Percentiles rank a stretch among this genome's conserved stretches.
Conservation (phyloP, 73 alveolate genomes). For the Tetrahymena thermophila region DNA sequence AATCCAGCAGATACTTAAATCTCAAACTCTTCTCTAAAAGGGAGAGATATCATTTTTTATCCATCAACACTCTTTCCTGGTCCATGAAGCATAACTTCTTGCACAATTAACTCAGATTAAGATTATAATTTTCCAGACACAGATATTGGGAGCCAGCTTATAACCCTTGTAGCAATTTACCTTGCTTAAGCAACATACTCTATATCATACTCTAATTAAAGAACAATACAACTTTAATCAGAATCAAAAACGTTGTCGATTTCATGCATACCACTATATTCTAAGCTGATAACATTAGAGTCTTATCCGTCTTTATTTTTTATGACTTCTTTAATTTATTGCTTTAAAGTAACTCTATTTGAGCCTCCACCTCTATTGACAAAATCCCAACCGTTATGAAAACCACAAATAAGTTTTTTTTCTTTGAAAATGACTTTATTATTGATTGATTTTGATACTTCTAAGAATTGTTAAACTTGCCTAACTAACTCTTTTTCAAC, state of each 20-base stretch:
- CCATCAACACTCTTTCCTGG: constrained; percentile 4
- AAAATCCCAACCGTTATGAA: background rate
- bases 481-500: background rate
- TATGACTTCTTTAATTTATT: background rate
- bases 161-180: background rate
- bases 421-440: background rate
- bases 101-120: background rate
- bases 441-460: background rate
- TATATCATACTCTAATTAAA: background rate
- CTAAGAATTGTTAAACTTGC: background rate
- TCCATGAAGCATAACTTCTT: background rate
- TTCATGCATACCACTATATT: constrained; percentile 1
- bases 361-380: background rate
- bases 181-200: background rate
- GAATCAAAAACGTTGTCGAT: background rate
- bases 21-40: background rate
- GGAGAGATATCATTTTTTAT: background rate
- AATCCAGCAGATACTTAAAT: background rate
- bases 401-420: background rate
- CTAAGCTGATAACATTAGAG: background rate
- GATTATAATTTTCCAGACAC: background rate
- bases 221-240: background rate
- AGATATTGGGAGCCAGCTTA: background rate
- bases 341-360: background rate
- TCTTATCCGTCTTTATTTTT: background rate